Conservation (phyloP, 495 filamentous ascomycete species). For the Xylaria nigripes region DNA sequence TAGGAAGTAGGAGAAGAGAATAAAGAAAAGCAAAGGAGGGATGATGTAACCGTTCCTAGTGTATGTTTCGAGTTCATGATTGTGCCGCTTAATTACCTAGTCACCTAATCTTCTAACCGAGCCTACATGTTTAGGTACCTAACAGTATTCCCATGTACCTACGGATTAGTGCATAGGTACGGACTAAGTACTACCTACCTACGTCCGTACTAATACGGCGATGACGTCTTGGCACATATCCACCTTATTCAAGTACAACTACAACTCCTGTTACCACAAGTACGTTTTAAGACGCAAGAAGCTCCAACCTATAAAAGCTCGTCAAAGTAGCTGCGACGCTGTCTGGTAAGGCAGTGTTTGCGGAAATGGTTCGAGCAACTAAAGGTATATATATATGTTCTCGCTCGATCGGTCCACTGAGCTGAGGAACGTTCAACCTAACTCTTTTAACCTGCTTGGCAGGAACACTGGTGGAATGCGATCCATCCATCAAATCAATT, state of each 20-base stretch:
- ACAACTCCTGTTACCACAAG: neutral
- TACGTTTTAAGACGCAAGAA: neutral
- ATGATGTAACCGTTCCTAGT: too few species aligned
- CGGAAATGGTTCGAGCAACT: slow-evolving; percentile 15
- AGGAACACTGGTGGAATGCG: slow-evolving; percentile 71
- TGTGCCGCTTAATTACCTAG: too few species aligned
- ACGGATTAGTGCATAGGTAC: too few species aligned
- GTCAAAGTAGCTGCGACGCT: neutral
- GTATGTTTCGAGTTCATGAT: too few species aligned
- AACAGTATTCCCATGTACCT: too few species aligned
- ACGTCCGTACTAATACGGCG: neutral
- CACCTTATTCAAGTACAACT: neutral
- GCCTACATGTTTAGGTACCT: too few species aligned
- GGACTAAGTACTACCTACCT: too few species aligned
- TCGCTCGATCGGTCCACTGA: neutral
- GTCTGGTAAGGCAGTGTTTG: neutral
- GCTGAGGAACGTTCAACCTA: neutral
- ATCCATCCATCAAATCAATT: slow-evolving; percentile 52
- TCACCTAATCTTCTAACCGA: too few species aligned
- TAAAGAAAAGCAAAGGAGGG: too few species aligned
- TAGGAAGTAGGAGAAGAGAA: too few species aligned
- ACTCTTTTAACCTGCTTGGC: neutral
- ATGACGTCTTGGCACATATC: neutral
- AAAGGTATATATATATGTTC: slow-evolving; percentile 4
- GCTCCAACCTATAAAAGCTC: neutral